Percentiles rank a stretch among this genome's conserved stretches.
Evolutionary conservation across 2,329 filamentous ascomycete species (phyloP).

Genomic region (Alternaria dauci): DNA sequence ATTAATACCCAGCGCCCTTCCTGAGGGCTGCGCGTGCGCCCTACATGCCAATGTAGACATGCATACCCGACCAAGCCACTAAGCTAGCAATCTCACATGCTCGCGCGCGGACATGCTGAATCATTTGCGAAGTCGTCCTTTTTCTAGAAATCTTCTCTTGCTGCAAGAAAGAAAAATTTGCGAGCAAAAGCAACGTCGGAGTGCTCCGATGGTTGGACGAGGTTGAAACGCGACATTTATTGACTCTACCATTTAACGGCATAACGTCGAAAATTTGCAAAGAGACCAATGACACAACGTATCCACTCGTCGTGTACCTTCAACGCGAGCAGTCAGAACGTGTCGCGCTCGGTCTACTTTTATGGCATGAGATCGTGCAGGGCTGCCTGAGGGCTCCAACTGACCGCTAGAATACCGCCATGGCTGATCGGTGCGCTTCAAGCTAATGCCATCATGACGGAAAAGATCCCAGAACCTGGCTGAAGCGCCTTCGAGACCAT

Average conservation of each 20-base stretch:
- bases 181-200: slow-evolving; percentile 20
- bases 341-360: slow-evolving; percentile 6
- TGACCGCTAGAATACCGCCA: slow-evolving; percentile 7
- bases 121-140: neutral
- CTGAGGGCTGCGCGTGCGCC: slow-evolving; percentile 21
- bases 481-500: slow-evolving; percentile 11
- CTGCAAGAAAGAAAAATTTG: slow-evolving; percentile 16
- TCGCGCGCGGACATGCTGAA: neutral
- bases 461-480: neutral
- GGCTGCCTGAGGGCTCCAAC: neutral
- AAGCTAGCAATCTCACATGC: neutral
- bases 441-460: neutral
- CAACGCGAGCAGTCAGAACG: slow-evolving; percentile 12
- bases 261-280: slow-evolving; percentile 36
- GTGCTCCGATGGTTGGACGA: slow-evolving; percentile 20
- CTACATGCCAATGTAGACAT: slow-evolving; percentile 17
- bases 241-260: slow-evolving; percentile 33
- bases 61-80: slow-evolving; percentile 12
- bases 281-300: slow-evolving; percentile 27
- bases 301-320: slow-evolving; percentile 34
- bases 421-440: neutral
- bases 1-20: slow-evolving; percentile 31
- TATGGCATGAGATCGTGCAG: neutral
- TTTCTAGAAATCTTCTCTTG: neutral
- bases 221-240: slow-evolving; percentile 18